A percentile compares a stretch with the other conserved stretches of the same genome.
Conservation (phyloP, 305 asterid genomes). For the Solanum aculeatissimum region DNA sequence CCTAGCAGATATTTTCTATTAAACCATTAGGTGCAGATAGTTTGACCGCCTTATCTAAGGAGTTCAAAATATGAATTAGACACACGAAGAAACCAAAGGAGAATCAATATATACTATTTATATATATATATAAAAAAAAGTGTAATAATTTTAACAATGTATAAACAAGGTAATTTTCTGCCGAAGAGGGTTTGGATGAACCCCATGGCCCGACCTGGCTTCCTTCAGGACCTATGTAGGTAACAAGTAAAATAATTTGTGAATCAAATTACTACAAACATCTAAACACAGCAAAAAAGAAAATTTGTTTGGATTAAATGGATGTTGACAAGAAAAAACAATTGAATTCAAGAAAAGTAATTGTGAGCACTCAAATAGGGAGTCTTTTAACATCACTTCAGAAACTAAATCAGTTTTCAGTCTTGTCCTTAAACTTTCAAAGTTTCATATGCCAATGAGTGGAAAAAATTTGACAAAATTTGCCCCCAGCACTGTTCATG, state of each 20-base stretch:
- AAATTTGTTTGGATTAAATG: not conserved
- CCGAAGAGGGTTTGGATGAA: not conserved
- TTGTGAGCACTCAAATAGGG: not conserved
- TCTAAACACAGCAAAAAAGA: not conserved
- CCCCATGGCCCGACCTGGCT: not conserved
- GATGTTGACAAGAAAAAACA: not conserved
- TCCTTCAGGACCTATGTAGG: not conserved
- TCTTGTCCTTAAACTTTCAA: not conserved
- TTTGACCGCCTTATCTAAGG: not conserved
- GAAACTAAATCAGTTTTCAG: not conserved
- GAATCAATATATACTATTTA: not conserved
- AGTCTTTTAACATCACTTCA: not conserved
- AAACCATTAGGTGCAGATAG: too few relatives aligned
- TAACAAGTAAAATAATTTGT: not conserved
- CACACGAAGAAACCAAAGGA: not conserved
- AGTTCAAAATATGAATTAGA: not conserved
- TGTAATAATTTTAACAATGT: not conserved
- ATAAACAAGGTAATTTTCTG: not conserved
- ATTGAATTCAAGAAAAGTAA: not conserved
- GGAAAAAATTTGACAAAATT: not conserved
- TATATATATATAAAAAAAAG: not conserved
- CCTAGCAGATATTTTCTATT: too few relatives aligned
- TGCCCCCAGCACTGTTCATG: constrained; percentile 22
- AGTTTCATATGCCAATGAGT: constrained; percentile 18
- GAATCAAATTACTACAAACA: not conserved